Evolutionary conservation across 2,329 filamentous ascomycete genomes (phyloP).

Genomic region (Ascochyta fabae): DNA sequence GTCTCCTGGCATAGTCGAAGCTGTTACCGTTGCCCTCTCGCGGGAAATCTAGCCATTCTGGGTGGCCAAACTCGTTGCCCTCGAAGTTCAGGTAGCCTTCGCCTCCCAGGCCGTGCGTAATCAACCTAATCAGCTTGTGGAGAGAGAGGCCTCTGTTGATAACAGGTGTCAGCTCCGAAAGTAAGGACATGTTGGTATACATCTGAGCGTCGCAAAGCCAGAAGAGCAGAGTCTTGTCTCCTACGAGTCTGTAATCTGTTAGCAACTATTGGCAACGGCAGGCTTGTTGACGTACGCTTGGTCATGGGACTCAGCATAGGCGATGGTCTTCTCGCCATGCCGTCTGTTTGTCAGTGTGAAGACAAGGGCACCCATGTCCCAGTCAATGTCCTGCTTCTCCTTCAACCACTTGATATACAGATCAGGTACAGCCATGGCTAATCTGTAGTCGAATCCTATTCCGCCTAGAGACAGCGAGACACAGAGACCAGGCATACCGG

Average conservation of each 20-base stretch:
- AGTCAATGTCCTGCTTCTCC: constrained; percentile 86
- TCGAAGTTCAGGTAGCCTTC: constrained; percentile 99
- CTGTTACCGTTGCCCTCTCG: constrained; percentile 91
- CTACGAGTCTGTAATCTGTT: constrained; percentile 71
- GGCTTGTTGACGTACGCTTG: constrained; percentile 75
- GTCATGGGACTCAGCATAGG: constrained; percentile 96
- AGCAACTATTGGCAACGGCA: background rate
- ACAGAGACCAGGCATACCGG: constrained; percentile 97
- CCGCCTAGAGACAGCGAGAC: constrained; percentile 84
- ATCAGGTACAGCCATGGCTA: constrained; percentile 97
- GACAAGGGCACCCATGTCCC: constrained; percentile 85
- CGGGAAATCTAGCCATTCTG: constrained; percentile 98
- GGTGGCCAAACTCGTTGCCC: constrained; percentile 98
- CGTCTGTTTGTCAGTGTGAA: constrained; percentile 91
- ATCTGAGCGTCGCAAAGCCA: constrained; percentile 96
- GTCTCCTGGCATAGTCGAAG: constrained; percentile 91
- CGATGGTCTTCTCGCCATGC: constrained; percentile 97
- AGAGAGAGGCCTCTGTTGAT: constrained; percentile 91
- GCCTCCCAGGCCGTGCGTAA: constrained; percentile 89
- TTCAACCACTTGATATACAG: constrained; percentile 99
- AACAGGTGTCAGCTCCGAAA: constrained; percentile 82
- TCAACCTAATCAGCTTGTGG: constrained; percentile 96
- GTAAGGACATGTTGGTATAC: constrained; percentile 94
- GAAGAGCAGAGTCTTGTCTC: constrained; percentile 97
- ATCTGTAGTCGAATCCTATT: constrained; percentile 94